phyloP scores from a whole-genome alignment of 805 yeast genomes.

The Starmerella bacillaris region DNA sequence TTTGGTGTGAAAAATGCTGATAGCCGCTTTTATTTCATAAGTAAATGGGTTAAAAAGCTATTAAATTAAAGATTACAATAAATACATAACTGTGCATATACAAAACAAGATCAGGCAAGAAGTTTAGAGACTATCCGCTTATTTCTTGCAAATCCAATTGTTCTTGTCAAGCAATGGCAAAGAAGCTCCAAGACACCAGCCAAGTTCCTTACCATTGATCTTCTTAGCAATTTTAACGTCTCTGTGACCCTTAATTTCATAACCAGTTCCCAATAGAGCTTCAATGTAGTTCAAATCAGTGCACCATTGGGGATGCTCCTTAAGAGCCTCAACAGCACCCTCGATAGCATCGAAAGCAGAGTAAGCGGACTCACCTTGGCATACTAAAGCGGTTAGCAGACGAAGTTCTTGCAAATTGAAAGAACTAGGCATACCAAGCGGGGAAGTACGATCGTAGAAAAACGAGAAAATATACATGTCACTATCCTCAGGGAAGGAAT shows the following conservation, averaged over 20 bases:
- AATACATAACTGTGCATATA: background rate
- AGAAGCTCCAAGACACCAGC: constrained; percentile 98
- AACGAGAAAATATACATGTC: constrained; percentile 85
- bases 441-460: constrained; percentile 86
- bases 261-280: constrained; percentile 84
- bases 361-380: constrained; percentile 71
- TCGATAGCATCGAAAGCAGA: constrained; percentile 47
- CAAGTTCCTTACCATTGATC: constrained; percentile 76
- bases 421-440: constrained; percentile 83
- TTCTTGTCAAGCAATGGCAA: constrained; percentile 55
- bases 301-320: constrained; percentile 85
- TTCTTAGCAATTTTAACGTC: constrained; percentile 86
- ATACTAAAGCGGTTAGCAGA: constrained; percentile 67
- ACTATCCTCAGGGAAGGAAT: constrained; percentile 49
- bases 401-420: constrained; percentile 72
- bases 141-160: constrained; percentile 37
- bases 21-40: too few species aligned
- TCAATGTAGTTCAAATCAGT: constrained; percentile 79
- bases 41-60: too few species aligned
- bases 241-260: constrained; percentile 77
- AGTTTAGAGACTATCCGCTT: background rate
- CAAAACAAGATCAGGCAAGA: background rate
- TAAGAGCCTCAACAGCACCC: constrained; percentile 46
- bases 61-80: background rate
- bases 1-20: too few species aligned